These are phyloP conservation scores for Alternaria gansuensis DNA, from an alignment of 2,329 filamentous ascomycete genomes.

Conservation along the genomic window DNA sequence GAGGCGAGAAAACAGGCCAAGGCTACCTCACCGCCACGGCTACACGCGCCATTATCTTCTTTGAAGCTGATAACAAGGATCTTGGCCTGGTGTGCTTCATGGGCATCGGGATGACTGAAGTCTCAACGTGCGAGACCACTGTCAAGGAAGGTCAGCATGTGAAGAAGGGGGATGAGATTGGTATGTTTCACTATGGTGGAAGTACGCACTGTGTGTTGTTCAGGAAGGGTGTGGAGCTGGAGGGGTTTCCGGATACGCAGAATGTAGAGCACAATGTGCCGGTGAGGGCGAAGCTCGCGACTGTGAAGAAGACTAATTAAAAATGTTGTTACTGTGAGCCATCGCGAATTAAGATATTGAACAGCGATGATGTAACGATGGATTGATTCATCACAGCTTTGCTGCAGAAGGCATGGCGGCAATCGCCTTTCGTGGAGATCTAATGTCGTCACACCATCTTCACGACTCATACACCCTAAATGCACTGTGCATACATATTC, in stretches of 20 bases:
- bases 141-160: conserved; percentile 72
- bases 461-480: too few species aligned
- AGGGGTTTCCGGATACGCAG: conserved; percentile 40
- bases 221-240: conserved; percentile 61
- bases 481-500: too few species aligned
- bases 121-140: conserved; percentile 75
- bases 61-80: conserved; percentile 72
- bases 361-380: too few species aligned
- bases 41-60: conserved; percentile 73
- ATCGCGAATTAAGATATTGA: too few species aligned
- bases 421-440: too few species aligned
- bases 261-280: conserved; percentile 48
- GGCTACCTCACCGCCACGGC: conserved; percentile 74
- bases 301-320: conserved; percentile 35
- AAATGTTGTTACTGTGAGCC: not conserved
- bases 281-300: conserved; percentile 50
- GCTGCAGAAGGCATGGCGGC: too few species aligned
- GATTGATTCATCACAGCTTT: too few species aligned
- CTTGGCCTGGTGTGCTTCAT: conserved; percentile 77
- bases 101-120: conserved; percentile 79
- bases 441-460: too few species aligned
- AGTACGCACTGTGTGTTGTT: conserved; percentile 75
- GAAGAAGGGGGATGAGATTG: conserved; percentile 74
- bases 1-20: conserved; percentile 64
- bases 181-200: conserved; percentile 85